These are phyloP conservation scores for Theileria equi DNA, from an alignment of 169 alveolate genomes.

Conservation along the genomic window DNA sequence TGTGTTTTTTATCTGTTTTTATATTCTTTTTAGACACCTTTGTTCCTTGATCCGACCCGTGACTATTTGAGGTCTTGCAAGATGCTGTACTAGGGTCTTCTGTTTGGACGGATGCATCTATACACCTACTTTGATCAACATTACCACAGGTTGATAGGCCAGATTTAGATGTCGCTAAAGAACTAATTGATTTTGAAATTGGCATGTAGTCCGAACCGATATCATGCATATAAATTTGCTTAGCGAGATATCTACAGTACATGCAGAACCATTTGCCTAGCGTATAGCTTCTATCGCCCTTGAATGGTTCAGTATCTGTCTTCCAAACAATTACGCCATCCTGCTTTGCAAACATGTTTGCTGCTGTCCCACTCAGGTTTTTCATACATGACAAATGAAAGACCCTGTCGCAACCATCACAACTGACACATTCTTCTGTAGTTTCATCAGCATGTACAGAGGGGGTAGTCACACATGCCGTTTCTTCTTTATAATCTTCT, in stretches of 20 bases:
- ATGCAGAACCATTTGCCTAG: slow-evolving; percentile 51
- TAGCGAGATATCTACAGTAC: slow-evolving; percentile 51
- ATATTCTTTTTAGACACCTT: not conserved
- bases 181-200: not conserved
- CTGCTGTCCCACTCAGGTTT: slow-evolving; percentile 20
- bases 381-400: slow-evolving; percentile 67
- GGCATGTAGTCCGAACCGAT: slow-evolving; percentile 57
- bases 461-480: too few relatives aligned
- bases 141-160: not conserved
- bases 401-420: slow-evolving; percentile 78
- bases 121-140: not conserved
- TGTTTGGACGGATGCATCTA: not conserved
- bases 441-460: too few relatives aligned
- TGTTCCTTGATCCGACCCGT: not conserved
- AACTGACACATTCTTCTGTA: slow-evolving; percentile 52
- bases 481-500: slow-evolving; percentile 9
- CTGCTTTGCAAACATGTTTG: not conserved
- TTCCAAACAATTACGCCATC: not conserved
- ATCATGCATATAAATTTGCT: slow-evolving; percentile 48
- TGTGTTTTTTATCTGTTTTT: not conserved
- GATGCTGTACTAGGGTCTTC: not conserved
- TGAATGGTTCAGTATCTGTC: slow-evolving; percentile 7
- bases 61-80: not conserved
- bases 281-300: not conserved
- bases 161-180: not conserved